Percentiles rank a stretch among this genome's conserved stretches.
Evolutionary conservation across 73 alveolate species (phyloP).

Genomic region (Tetrahymena malaccensis): DNA sequence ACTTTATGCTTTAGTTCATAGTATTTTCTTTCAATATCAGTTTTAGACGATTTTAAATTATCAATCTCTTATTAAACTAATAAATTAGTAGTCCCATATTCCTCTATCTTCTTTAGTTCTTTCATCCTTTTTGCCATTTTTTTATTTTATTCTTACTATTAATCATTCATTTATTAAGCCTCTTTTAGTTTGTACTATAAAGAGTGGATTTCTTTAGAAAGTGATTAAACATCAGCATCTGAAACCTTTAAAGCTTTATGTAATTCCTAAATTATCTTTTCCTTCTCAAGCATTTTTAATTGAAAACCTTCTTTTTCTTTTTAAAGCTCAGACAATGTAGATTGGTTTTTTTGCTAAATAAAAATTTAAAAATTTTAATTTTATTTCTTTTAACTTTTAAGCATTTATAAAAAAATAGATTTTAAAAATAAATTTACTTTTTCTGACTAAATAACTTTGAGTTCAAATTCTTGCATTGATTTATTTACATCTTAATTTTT

Average conservation of each 20-base stretch:
- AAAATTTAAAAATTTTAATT: not conserved
- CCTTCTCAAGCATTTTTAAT: not conserved
- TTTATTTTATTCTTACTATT: not conserved
- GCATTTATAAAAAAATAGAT: no score
- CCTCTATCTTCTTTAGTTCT: not conserved
- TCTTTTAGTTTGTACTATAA: not conserved
- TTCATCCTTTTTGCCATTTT: not conserved
- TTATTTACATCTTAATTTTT: not conserved
- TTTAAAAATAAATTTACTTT: not conserved
- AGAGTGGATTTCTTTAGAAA: not conserved
- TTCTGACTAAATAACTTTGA: not conserved
- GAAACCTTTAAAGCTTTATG: not conserved
- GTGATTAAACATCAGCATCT: not conserved
- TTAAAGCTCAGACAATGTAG: not conserved
- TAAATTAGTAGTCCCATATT: not conserved
- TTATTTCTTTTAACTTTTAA: no score
- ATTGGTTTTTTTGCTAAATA: not conserved
- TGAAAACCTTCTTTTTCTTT: not conserved
- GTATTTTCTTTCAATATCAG: not conserved
- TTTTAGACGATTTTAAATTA: not conserved
- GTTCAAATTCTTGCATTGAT: not conserved
- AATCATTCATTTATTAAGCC: not conserved
- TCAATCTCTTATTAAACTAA: not conserved
- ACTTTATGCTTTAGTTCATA: not conserved
- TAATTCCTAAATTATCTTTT: not conserved